Conservation (phyloP, 768 basidiomycete genomes). For the Agaricus sinodeliciosus region DNA sequence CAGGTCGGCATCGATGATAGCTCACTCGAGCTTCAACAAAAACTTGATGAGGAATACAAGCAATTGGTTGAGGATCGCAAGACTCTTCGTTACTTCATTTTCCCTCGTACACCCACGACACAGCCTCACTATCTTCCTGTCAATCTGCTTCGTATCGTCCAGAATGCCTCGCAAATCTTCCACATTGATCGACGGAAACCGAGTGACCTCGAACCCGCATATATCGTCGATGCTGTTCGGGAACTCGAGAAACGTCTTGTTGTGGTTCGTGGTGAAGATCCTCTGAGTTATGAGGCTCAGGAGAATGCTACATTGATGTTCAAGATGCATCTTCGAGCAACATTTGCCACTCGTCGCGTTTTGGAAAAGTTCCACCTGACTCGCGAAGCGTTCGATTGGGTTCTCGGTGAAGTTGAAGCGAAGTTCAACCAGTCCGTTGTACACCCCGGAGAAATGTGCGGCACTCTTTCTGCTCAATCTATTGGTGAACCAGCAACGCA, state of each 20-base stretch:
- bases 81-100: slow-evolving; percentile 75
- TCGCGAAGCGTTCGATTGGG: slow-evolving; percentile 96
- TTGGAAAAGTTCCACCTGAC: slow-evolving; percentile 86
- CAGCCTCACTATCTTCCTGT: slow-evolving; percentile 86
- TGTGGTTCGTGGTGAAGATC: slow-evolving; percentile 83
- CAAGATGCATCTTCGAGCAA: slow-evolving; percentile 88
- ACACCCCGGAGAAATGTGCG: slow-evolving; percentile 98
- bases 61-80: slow-evolving; percentile 71
- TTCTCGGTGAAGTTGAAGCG: slow-evolving; percentile 89
- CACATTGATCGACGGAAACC: slow-evolving; percentile 93
- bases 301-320: slow-evolving; percentile 87
- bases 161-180: slow-evolving; percentile 95
- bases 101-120: slow-evolving; percentile 66
- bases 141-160: slow-evolving; percentile 91
- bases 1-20: slow-evolving; percentile 86
- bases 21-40: slow-evolving; percentile 74
- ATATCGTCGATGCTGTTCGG: slow-evolving; percentile 76
- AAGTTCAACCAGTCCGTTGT: slow-evolving; percentile 92
- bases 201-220: slow-evolving; percentile 82
- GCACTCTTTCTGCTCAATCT: slow-evolving; percentile 94
- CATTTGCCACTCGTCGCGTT: slow-evolving; percentile 81
- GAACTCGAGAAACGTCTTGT: slow-evolving; percentile 72
- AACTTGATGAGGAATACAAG: slow-evolving; percentile 66
- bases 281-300: slow-evolving; percentile 71
- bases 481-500: slow-evolving; percentile 99